These are phyloP conservation scores for Coniosporium apollinis DNA, from an alignment of 495 filamentous ascomycete species.

Conservation along the genomic window DNA sequence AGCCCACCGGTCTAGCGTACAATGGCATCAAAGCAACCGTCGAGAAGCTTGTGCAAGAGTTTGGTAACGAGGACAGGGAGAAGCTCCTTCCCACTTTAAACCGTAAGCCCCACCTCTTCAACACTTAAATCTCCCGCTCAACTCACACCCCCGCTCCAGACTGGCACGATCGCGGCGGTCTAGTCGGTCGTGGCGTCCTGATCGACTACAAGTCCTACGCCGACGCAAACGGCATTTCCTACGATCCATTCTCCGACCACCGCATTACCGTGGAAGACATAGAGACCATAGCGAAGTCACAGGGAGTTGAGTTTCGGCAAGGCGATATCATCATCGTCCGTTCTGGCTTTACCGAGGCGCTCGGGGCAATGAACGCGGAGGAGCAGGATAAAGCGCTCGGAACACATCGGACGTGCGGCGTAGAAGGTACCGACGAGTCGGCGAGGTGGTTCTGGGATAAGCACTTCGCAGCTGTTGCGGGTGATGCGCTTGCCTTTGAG, in stretches of 20 bases:
- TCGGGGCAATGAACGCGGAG: conserved; percentile 17
- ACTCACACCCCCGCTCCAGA: conserved; percentile 1
- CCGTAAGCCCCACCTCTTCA: conserved; percentile 3
- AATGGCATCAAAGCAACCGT: conserved; percentile 27
- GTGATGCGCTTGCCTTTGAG: conserved; percentile 34
- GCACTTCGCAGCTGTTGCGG: conserved; percentile 36
- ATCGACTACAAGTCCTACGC: conserved; percentile 39
- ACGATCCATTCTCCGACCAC: conserved; percentile 21
- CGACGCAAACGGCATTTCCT: conserved; percentile 19
- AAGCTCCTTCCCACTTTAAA: conserved; percentile 19
- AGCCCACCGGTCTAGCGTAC: conserved; percentile 32
- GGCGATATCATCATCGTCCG: conserved; percentile 32
- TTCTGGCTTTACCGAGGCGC: conserved; percentile 27
- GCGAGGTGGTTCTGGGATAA: conserved; percentile 39
- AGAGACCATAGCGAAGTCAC: conserved; percentile 17
- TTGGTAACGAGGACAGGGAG: conserved; percentile 12
- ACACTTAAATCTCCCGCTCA: not conserved
- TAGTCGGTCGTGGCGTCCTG: conserved; percentile 38
- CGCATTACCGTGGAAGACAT: conserved; percentile 19
- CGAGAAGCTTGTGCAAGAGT: conserved; percentile 11
- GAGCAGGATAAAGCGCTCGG: conserved; percentile 16
- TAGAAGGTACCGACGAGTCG: conserved; percentile 14
- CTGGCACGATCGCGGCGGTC: conserved; percentile 27
- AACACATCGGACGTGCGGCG: conserved; percentile 12
- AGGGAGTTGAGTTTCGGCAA: conserved; percentile 26